A percentile compares a stretch with the other conserved stretches of the same genome.
These are phyloP conservation scores for Earliella scabrosa DNA, from an alignment of 1,284 basidiomycete species.

Conservation along the genomic window DNA sequence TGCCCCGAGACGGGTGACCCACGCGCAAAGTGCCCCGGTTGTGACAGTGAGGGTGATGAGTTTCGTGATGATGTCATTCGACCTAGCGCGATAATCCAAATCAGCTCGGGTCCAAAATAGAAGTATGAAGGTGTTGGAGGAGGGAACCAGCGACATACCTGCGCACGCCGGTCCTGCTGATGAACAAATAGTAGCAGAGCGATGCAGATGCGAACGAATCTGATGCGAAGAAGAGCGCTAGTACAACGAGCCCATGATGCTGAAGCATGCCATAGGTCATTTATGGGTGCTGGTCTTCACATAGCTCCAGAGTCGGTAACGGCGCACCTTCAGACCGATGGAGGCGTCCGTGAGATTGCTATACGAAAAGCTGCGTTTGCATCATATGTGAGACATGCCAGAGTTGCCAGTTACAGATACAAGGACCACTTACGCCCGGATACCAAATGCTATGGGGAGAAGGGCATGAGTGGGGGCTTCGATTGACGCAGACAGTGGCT, in stretches of 20 bases:
- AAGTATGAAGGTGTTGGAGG: no score
- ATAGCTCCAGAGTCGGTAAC: no score
- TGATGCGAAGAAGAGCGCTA: neutral
- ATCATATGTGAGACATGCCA: neutral
- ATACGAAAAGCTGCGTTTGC: neutral
- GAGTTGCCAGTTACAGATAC: no score
- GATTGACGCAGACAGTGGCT: no score
- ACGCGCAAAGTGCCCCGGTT: neutral
- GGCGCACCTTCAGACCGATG: neutral
- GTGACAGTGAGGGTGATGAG: neutral
- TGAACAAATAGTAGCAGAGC: neutral
- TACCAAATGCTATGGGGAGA: neutral
- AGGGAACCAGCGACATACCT: neutral
- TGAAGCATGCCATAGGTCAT: no score
- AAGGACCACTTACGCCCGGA: slow-evolving; percentile 2
- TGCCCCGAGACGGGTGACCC: neutral
- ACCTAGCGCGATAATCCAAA: neutral
- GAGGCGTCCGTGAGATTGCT: neutral
- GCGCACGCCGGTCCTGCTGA: neutral
- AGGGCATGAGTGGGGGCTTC: no score
- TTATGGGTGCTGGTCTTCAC: no score
- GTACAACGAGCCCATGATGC: neutral
- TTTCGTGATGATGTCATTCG: neutral
- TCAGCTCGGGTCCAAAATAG: neutral
- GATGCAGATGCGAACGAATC: neutral